These are phyloP conservation scores for Apiospora malaysiana DNA, from an alignment of 2,329 filamentous ascomycete species.

Conservation along the genomic window DNA sequence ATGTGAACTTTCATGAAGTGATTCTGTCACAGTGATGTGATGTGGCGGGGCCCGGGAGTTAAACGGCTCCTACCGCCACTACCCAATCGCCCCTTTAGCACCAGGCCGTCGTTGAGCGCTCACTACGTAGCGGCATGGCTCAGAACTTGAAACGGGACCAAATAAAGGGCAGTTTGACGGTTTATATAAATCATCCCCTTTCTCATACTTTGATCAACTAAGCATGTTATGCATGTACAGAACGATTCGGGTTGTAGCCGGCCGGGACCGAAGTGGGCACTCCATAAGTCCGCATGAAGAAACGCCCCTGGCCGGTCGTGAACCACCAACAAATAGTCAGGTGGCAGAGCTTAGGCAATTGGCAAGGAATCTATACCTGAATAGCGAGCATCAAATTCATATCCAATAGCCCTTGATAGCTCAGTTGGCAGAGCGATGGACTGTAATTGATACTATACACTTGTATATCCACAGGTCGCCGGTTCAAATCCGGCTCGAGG, in stretches of 20 bases:
- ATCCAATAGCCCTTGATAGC: slow-evolving; percentile 7
- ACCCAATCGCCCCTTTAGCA: background rate
- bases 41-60: background rate
- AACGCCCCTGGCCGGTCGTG: background rate
- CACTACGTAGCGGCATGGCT: too few species aligned
- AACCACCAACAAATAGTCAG: background rate
- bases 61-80: background rate
- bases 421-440: slow-evolving; percentile 18
- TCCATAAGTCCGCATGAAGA: background rate
- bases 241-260: background rate
- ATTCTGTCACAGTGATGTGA: background rate
- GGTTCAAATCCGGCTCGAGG: slow-evolving; percentile 19
- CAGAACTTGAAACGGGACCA: too few species aligned
- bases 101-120: too few species aligned
- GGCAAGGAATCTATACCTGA: background rate
- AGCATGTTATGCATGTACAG: too few species aligned
- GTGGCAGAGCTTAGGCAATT: background rate
- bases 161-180: too few species aligned
- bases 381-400: too few species aligned
- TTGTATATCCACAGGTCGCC: slow-evolving; percentile 19
- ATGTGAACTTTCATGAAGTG: background rate
- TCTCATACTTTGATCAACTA: too few species aligned
- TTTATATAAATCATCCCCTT: too few species aligned
- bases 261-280: background rate
- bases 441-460: slow-evolving; percentile 15